These are phyloP conservation scores for Tephrocybe sp. DNA, from an alignment of 768 basidiomycete species.

Conservation along the genomic window DNA sequence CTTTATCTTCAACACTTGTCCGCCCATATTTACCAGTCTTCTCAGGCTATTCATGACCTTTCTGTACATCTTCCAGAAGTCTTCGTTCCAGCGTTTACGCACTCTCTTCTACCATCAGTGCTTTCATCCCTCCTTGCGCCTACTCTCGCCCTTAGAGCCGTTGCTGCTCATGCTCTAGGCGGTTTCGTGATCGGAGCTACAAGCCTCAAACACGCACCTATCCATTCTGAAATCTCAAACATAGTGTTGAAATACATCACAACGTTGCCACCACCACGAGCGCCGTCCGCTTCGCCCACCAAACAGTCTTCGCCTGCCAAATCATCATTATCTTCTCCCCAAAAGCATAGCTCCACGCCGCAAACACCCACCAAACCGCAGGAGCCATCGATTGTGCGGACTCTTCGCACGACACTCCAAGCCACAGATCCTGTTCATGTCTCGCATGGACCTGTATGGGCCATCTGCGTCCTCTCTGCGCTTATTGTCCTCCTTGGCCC, in stretches of 20 bases:
- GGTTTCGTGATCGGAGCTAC: conserved; percentile 60
- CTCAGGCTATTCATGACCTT: conserved; percentile 71
- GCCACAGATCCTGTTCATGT: conserved; percentile 54
- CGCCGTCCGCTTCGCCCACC: conserved; percentile 36
- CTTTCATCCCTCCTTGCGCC: conserved; percentile 62
- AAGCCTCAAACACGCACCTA: conserved; percentile 40
- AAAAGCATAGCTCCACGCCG: background rate
- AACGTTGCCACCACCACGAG: conserved; percentile 32
- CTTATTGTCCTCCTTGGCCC: conserved; percentile 67
- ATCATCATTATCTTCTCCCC: conserved; percentile 3
- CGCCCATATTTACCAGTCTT: background rate
- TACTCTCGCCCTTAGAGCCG: conserved; percentile 60
- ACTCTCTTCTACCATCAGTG: conserved; percentile 51
- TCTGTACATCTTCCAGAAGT: conserved; percentile 57
- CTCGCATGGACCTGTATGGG: conserved; percentile 81
- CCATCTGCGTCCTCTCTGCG: conserved; percentile 60
- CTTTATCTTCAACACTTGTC: conserved; percentile 5
- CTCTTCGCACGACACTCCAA: conserved; percentile 60
- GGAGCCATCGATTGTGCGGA: conserved; percentile 59
- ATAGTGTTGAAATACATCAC: conserved; percentile 48
- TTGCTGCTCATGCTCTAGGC: conserved; percentile 74
- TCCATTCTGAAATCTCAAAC: conserved; percentile 54
- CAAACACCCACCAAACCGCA: conserved; percentile 15
- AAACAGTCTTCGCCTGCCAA: conserved; percentile 36
- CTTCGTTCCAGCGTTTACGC: conserved; percentile 66